Percentiles rank a stretch among this genome's conserved stretches.
Evolutionary conservation across 331 rosid genomes (phyloP).

Genomic region (Phaseolus coccineus): DNA sequence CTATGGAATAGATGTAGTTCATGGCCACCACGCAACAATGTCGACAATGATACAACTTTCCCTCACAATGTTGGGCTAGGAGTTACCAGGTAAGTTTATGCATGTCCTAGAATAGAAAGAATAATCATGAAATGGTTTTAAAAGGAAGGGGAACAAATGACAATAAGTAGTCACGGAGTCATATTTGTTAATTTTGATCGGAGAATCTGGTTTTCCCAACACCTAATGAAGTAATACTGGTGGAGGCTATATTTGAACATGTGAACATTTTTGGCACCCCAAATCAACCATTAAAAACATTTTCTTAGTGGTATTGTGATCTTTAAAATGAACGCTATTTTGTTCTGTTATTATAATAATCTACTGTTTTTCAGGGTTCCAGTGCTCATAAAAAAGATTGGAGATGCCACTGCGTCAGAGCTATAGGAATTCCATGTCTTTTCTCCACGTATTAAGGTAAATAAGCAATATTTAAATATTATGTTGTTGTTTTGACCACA

Average conservation of each 20-base stretch:
- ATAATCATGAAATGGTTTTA: constrained; percentile 10
- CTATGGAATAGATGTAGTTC: constrained; percentile 78
- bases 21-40: constrained; percentile 61
- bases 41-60: constrained; percentile 64
- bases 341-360: background rate
- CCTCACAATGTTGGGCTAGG: constrained; percentile 78
- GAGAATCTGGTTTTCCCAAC: background rate
- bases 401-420: constrained; percentile 87
- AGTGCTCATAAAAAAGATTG: constrained; percentile 67
- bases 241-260: background rate
- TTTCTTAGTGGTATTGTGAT: background rate
- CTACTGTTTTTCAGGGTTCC: constrained; percentile 63
- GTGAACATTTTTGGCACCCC: background rate
- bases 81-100: constrained; percentile 61
- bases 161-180: background rate
- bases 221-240: background rate
- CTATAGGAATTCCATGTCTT: constrained; percentile 72
- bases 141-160: background rate
- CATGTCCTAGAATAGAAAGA: background rate
- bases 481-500: background rate
- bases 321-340: background rate
- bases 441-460: constrained; percentile 86
- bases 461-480: background rate
- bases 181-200: background rate
- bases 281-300: background rate